A percentile compares a stretch with the other conserved stretches of the same genome.
Evolutionary conservation across 805 yeast species (phyloP).

Genomic region (Lipomyces yamadae): DNA sequence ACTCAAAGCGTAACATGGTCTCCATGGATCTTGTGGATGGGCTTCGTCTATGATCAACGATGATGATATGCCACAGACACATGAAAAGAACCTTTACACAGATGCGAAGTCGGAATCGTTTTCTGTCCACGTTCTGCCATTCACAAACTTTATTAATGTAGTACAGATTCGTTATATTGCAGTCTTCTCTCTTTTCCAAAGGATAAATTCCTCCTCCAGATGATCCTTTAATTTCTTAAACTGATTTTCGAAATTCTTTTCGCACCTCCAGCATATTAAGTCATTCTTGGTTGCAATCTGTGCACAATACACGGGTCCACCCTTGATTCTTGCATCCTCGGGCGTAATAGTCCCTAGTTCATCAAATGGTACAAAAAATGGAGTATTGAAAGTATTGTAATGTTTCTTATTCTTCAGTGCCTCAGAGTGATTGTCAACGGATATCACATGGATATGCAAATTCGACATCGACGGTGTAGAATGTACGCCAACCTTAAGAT

Average conservation of each 20-base stretch:
- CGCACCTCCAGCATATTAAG: slow-evolving; percentile 52
- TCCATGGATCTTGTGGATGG: too few relatives aligned
- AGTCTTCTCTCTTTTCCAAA: slow-evolving; percentile 12
- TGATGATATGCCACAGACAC: too few relatives aligned
- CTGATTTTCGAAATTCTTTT: slow-evolving; percentile 49
- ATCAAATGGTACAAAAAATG: slow-evolving; percentile 64
- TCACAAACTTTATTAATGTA: not conserved
- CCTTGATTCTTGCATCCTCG: slow-evolving; percentile 47
- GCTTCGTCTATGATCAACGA: too few relatives aligned
- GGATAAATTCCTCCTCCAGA: slow-evolving; percentile 45
- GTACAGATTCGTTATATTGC: not conserved
- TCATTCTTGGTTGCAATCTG: slow-evolving; percentile 50
- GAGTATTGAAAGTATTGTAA: slow-evolving; percentile 70
- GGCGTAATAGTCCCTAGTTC: slow-evolving; percentile 50
- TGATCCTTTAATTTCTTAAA: slow-evolving; percentile 53
- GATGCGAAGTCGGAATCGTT: too few relatives aligned
- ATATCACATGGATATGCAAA: slow-evolving; percentile 73
- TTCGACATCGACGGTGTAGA: slow-evolving; percentile 70
- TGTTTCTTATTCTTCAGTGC: slow-evolving; percentile 65
- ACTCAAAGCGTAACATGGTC: too few relatives aligned
- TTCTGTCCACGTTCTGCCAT: too few relatives aligned
- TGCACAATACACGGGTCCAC: slow-evolving; percentile 47
- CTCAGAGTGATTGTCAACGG: slow-evolving; percentile 62
- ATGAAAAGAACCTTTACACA: too few relatives aligned
- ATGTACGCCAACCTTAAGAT: slow-evolving; percentile 66